phyloP scores from a whole-genome alignment of 1,284 basidiomycete genomes.

The Ustilago sp. region DNA sequence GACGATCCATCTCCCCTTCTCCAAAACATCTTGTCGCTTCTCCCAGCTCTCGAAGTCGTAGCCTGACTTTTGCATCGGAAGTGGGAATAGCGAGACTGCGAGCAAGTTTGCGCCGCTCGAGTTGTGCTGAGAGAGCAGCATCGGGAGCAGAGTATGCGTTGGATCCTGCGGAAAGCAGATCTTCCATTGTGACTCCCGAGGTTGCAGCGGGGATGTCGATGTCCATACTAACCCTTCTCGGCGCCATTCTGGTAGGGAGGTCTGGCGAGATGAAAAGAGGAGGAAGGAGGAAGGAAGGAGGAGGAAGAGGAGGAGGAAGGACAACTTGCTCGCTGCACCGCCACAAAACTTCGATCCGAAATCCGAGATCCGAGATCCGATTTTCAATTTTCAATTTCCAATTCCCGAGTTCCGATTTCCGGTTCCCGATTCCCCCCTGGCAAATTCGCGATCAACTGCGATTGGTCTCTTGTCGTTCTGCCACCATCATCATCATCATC shows the following conservation, averaged over 20 bases:
- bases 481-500: background rate
- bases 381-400: too few relatives aligned
- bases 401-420: too few relatives aligned
- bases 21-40: slow-evolving; percentile 98
- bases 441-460: too few relatives aligned
- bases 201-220: slow-evolving; percentile 18
- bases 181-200: slow-evolving; percentile 42
- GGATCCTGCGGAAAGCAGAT: slow-evolving; percentile 31
- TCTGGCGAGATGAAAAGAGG: too few relatives aligned
- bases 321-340: too few relatives aligned
- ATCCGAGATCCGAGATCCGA: too few relatives aligned
- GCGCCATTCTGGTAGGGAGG: background rate
- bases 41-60: slow-evolving; percentile 87
- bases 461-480: background rate
- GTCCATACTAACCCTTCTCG: slow-evolving; percentile 26
- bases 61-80: slow-evolving; percentile 91
- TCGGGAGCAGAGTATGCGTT: slow-evolving; percentile 39
- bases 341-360: too few relatives aligned
- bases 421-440: too few relatives aligned
- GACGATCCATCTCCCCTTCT: slow-evolving; percentile 79
- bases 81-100: slow-evolving; percentile 94
- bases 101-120: slow-evolving; percentile 78
- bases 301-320: too few relatives aligned
- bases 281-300: too few relatives aligned
- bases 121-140: slow-evolving; percentile 54